Evolutionary conservation across 345 rosid species (phyloP).

Genomic region (Acer campestre): DNA sequence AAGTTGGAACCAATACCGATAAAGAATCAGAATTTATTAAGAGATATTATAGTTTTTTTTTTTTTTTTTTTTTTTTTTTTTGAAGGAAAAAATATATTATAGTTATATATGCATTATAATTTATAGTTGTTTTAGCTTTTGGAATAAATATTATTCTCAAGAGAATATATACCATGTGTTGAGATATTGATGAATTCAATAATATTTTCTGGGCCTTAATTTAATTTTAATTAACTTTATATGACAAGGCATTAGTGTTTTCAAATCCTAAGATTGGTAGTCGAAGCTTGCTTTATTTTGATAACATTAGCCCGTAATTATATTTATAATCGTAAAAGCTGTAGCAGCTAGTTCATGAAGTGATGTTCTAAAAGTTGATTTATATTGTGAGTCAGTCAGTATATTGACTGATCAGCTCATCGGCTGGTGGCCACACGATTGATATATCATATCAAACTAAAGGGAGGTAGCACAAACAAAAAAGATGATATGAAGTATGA

Average conservation of each 20-base stretch:
- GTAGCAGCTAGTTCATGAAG: neutral
- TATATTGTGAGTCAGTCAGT: neutral
- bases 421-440: neutral
- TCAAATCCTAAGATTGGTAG: neutral
- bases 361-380: neutral
- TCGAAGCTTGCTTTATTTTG: neutral
- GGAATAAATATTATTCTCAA: neutral
- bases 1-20: neutral
- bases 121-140: neutral
- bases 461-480: neutral
- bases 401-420: too few species aligned
- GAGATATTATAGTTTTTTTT: neutral
- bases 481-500: too few species aligned
- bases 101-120: too few species aligned
- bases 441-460: neutral
- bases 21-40: neutral
- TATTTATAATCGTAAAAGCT: too few species aligned
- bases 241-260: neutral
- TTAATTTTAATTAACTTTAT: neutral
- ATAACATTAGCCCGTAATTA: too few species aligned
- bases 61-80: too few species aligned
- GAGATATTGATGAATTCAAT: neutral
- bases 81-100: too few species aligned
- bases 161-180: neutral
- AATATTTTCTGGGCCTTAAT: too few species aligned